phyloP scores from a whole-genome alignment of 2,329 filamentous ascomycete genomes.

The Calonectria montana region DNA sequence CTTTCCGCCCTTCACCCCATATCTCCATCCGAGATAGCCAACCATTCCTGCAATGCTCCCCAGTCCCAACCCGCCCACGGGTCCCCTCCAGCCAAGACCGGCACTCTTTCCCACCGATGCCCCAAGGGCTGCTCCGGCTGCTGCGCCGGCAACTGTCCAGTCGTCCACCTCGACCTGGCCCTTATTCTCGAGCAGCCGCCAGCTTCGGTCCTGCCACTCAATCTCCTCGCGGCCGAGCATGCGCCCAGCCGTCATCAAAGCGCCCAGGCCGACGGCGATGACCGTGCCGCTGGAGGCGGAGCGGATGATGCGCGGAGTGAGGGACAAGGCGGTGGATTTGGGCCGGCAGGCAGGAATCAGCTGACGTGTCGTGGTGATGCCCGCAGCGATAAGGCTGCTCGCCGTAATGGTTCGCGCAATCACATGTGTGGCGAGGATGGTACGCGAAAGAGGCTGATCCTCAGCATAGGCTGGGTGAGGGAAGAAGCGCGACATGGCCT shows the following conservation, averaged over 20 bases:
- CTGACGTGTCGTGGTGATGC: slow-evolving; percentile 50
- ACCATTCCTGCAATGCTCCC: slow-evolving; percentile 62
- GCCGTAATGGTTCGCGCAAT: slow-evolving; percentile 65
- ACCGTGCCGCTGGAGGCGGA: slow-evolving; percentile 58
- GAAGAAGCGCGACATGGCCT: slow-evolving; percentile 65
- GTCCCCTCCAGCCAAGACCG: slow-evolving; percentile 51
- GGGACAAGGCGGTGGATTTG: slow-evolving; percentile 42
- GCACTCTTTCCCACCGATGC: slow-evolving; percentile 40
- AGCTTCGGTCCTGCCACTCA: slow-evolving; percentile 73
- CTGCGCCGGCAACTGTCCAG: slow-evolving; percentile 61
- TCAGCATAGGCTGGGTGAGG: slow-evolving; percentile 70
- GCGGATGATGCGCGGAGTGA: slow-evolving; percentile 54
- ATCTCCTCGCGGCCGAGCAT: slow-evolving; percentile 69
- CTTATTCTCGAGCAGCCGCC: slow-evolving; percentile 68
- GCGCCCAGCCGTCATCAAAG: slow-evolving; percentile 55
- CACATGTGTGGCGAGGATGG: slow-evolving; percentile 70
- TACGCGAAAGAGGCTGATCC: slow-evolving; percentile 66
- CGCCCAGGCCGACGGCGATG: slow-evolving; percentile 57
- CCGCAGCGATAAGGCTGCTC: slow-evolving; percentile 61
- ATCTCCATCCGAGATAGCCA: slow-evolving; percentile 62
- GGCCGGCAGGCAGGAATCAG: slow-evolving; percentile 44
- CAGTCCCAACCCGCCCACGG: slow-evolving; percentile 57
- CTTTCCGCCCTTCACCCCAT: slow-evolving; percentile 59
- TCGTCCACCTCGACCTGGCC: slow-evolving; percentile 69
- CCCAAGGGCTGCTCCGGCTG: slow-evolving; percentile 48